phyloP scores from a whole-genome alignment of 805 yeast genomes.

The Wickerhamomyces canadensis region DNA sequence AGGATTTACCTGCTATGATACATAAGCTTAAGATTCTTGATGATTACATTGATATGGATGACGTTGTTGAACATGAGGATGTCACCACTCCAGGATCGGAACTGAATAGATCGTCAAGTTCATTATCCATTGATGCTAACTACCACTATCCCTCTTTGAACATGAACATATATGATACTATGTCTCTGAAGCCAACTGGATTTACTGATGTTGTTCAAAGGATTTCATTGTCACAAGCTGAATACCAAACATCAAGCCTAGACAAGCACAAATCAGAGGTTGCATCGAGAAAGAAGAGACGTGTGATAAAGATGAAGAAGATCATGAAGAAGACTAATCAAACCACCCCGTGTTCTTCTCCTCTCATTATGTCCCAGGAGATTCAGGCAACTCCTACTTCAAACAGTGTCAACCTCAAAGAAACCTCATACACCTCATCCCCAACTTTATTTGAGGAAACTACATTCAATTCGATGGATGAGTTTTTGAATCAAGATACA shows the following conservation, averaged over 20 bases:
- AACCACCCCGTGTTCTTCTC: too few species aligned
- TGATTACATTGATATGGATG: slow-evolving; percentile 1
- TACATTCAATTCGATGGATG: slow-evolving; percentile 2
- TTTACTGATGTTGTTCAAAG: slow-evolving; percentile 17
- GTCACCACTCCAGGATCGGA: neutral
- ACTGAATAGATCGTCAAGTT: neutral
- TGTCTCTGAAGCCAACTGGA: slow-evolving; percentile 14
- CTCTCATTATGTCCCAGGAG: too few species aligned
- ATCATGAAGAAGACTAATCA: slow-evolving; percentile 1
- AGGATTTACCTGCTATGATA: slow-evolving; percentile 20
- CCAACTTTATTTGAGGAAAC: slow-evolving; percentile 1
- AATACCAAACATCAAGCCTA: neutral
- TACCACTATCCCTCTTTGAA: neutral
- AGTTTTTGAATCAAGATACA: slow-evolving; percentile 1
- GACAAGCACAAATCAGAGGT: neutral
- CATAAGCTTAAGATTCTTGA: slow-evolving; percentile 11
- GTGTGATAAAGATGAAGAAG: slow-evolving; percentile 18
- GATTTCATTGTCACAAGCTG: slow-evolving; percentile 7
- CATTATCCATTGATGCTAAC: too few species aligned
- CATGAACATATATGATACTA: slow-evolving; percentile 13
- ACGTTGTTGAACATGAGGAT: neutral
- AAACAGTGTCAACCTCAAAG: neutral
- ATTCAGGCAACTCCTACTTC: neutral
- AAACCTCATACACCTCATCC: neutral
- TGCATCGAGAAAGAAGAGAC: slow-evolving; percentile 10